phyloP scores from a whole-genome alignment of 1,284 basidiomycete genomes.

The Papiliotrema nemorosa region DNA sequence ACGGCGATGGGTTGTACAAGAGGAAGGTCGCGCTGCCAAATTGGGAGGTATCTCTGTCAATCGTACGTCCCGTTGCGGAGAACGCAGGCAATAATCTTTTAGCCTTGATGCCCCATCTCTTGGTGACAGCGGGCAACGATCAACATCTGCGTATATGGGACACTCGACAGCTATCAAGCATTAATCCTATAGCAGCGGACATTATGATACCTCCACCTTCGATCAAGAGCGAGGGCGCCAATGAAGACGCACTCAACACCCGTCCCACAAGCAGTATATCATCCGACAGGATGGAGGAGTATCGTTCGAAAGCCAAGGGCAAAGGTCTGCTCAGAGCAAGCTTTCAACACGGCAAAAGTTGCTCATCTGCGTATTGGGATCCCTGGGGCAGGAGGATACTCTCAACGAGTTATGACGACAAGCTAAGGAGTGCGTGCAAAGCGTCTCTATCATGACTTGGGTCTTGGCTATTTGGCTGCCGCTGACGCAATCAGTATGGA shows the following conservation, averaged over 20 bases:
- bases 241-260: slow-evolving; percentile 1
- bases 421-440: slow-evolving; percentile 44
- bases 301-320: slow-evolving; percentile 26
- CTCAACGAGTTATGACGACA: slow-evolving; percentile 51
- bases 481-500: slow-evolving; percentile 50
- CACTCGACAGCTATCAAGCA: slow-evolving; percentile 31
- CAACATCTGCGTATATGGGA: slow-evolving; percentile 48
- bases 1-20: slow-evolving; percentile 41
- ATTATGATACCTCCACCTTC: slow-evolving; percentile 11
- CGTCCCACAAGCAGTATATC: slow-evolving; percentile 16
- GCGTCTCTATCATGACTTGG: too few species aligned
- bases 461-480: too few species aligned
- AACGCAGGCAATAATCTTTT: not conserved
- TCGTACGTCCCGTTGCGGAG: slow-evolving; percentile 30
- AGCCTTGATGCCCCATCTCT: slow-evolving; percentile 45
- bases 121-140: slow-evolving; percentile 47
- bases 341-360: slow-evolving; percentile 49
- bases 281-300: slow-evolving; percentile 17
- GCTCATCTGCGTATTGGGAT: slow-evolving; percentile 52
- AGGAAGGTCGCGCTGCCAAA: slow-evolving; percentile 42
- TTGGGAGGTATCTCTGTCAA: slow-evolving; percentile 48
- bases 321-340: slow-evolving; percentile 36
- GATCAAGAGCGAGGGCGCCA: slow-evolving; percentile 3
- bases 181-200: slow-evolving; percentile 20
- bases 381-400: slow-evolving; percentile 48